A percentile compares a stretch with the other conserved stretches of the same genome.
Evolutionary conservation across 768 basidiomycete genomes (phyloP).

Genomic region (Infundibulicybe gibba): DNA sequence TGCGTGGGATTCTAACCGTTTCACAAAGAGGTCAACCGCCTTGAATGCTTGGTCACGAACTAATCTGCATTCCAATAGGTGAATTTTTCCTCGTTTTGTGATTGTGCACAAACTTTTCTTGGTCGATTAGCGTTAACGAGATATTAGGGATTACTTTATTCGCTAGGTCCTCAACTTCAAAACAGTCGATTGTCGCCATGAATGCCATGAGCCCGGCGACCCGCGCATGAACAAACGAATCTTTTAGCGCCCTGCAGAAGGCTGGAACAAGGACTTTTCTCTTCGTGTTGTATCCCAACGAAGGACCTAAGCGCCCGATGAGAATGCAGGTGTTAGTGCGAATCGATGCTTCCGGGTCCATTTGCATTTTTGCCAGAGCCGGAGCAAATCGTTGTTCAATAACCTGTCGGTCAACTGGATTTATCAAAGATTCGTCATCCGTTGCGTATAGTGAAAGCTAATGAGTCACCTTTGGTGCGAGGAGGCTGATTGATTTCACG

Average conservation of each 20-base stretch:
- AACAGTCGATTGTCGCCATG: conserved; percentile 91
- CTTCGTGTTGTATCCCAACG: conserved; percentile 84
- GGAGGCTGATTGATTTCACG: conserved; percentile 77
- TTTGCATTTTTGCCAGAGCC: conserved; percentile 92
- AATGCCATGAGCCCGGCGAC: conserved; percentile 95
- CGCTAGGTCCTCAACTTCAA: conserved; percentile 84
- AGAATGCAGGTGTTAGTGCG: conserved; percentile 97
- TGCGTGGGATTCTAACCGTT: conserved; percentile 76
- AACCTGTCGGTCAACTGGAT: conserved; percentile 82
- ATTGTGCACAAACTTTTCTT: conserved; percentile 72
- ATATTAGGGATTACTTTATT: conserved; percentile 87
- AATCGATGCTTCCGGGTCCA: conserved; percentile 90
- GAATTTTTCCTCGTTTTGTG: neutral
- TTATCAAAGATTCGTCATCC: neutral
- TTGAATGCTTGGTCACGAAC: conserved; percentile 97
- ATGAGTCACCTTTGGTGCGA: conserved; percentile 75
- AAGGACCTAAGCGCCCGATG: conserved; percentile 85
- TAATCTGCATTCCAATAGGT: conserved; percentile 41
- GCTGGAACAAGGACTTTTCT: conserved; percentile 97
- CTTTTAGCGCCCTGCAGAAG: conserved; percentile 85
- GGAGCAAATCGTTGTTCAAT: conserved; percentile 93
- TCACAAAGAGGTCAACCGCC: conserved; percentile 84
- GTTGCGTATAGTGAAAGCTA: neutral
- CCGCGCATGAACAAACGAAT: conserved; percentile 87
- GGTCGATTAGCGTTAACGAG: conserved; percentile 77